Evolutionary conservation across 139 green algal genomes (phyloP).

Genomic region (Chlorella sp.): DNA sequence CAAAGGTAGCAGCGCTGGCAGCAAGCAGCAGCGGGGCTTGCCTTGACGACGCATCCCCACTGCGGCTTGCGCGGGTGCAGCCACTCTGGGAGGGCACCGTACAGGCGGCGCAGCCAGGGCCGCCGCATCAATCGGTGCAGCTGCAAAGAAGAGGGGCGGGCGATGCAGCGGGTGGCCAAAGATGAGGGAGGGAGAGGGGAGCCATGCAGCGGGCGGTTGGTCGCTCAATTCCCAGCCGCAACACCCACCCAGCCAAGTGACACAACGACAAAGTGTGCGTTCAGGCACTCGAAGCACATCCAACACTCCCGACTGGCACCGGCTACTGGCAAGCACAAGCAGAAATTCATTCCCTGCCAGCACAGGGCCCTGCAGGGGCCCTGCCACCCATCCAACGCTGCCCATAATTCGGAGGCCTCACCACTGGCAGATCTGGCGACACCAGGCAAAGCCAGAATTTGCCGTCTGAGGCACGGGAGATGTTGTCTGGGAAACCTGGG

Average conservation of each 20-base stretch:
- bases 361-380: not conserved
- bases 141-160: not conserved
- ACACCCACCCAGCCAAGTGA: too few species aligned
- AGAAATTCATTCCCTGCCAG: not conserved
- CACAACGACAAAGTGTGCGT: too few species aligned
- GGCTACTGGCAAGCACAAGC: not conserved
- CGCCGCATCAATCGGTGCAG: not conserved
- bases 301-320: not conserved
- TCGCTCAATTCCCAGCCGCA: not conserved
- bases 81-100: conserved; percentile 24
- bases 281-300: not conserved
- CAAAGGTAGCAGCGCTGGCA: not conserved
- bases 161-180: too few species aligned
- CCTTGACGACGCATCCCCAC: conserved; percentile 56
- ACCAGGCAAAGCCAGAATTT: conserved; percentile 65
- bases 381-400: too few species aligned
- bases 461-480: conserved; percentile 54
- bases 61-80: conserved; percentile 32
- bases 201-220: not conserved
- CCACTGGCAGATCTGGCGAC: conserved; percentile 35
- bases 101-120: conserved; percentile 21
- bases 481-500: conserved; percentile 79
- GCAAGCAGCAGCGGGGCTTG: not conserved
- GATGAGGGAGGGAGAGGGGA: not conserved
- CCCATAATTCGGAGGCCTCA: not conserved